Evolutionary conservation across 2,329 filamentous ascomycete genomes (phyloP), one percentile per base, ranked within the genome.

Genomic region (Aspergillus latus): DNA sequence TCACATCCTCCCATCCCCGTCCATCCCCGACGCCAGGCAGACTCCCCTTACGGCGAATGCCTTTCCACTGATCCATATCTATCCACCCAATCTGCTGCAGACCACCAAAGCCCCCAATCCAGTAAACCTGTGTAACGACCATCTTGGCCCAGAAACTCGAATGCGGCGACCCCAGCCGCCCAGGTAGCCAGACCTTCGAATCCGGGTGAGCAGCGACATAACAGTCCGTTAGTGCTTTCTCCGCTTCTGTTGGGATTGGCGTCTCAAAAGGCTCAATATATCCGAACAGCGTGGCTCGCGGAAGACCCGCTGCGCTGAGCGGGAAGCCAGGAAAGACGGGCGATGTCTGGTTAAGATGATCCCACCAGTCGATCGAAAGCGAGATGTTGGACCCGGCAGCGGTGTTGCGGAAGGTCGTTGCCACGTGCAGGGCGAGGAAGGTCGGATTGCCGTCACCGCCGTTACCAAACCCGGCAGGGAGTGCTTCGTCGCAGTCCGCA

Each of bases 81-180:
- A 97, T 89, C 92, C 93, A 97, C 45, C 92, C 92, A 73, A 97
- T 97, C 71, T 90, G 93, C n/a, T 92, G 91, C 46, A 92, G 80
- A 73, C 97, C 91, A 1, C 94, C 94, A 73, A 97, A 99, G 0
- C 94, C 94, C 7, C 94, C 94, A 60, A 99, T 84, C 90, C 92
- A 97, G 77, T 96, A 97, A 0, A 96, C 82, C 63, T 92, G 83
- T 59, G 88, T 85, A 0, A 97, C 93, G 7, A 96, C 88, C 63
- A 97, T 77, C 55, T 91, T 82, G 54, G 88, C 86, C 87, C 92
- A 97, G 72, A 89, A 84, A 65, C 88, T 88, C 64, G 83, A 74
- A 75, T 97, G 94, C 34, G 75, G 75, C 5, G 74, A 71, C 54
- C 95, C 87, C 13, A 78, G 75, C 70, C 89, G 92, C 0, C 91